Base-by-base conservation (phyloP, 495 filamentous ascomycete species). In the Neurospora tetraspora region DNA sequence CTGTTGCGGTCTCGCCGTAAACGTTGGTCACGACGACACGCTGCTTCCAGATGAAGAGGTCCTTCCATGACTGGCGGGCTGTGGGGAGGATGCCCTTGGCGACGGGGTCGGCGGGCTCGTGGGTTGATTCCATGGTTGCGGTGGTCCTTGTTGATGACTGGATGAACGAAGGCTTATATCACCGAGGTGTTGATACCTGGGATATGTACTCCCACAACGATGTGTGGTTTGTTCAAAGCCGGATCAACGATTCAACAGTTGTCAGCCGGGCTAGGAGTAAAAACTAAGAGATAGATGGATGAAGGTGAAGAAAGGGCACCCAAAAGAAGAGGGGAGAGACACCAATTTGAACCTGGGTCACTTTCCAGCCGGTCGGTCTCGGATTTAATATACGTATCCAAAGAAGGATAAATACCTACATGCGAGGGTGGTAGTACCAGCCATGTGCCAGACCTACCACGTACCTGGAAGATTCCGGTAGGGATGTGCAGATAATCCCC, bases 11-110 rank as follows among this genome's bases (percentile, higher is more conserved):
- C 76, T 88, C 85, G 23, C 88, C 89, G 70, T 85, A 81, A 23
- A 87, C 86, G 76, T 91, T 89, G 43, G 81, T 87, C 16, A 91
- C 83, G 39, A 86, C 82, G n/a, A 89, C 86, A 71, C 90, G 83
- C 81, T 91, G 89, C 77, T 89, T 90, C 87, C 88, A 92, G 70
- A 76, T 84, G 79, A 92, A 91, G 39, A 92, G 84, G 77, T 92
- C 89, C n/a, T 76, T 74, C 75, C 83, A 87, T 39, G 85, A 80
- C 74, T 92, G 90, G 68, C 83, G 85, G 1, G 89, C 88, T 1
- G 88, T 87, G 3, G 89, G 81, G 27, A 88, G 38, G 20, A 87
- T 83, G 37, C 89, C 90, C 77, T 86, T 86, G 20, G 89, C 86
- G 37, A 90, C 78, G 38, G 88, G 86, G 27, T 89, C 88, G 59